Conservation (phyloP, 768 basidiomycete genomes). For the Ramaria rubella region DNA sequence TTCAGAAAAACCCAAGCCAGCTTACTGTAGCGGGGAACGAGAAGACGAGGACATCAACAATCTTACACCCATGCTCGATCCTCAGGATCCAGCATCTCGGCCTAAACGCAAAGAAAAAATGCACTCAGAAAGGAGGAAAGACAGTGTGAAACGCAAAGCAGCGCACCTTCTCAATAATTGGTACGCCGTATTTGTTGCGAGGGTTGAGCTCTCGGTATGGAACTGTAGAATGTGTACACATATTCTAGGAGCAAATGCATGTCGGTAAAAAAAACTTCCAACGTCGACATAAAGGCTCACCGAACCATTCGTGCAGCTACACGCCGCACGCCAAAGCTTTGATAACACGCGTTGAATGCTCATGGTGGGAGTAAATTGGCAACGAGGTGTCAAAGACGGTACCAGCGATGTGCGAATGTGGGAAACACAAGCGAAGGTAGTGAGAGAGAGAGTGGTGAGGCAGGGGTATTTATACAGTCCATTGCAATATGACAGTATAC, state of each 20-base stretch:
- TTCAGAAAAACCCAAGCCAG: background rate
- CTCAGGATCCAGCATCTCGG: conserved; percentile 11
- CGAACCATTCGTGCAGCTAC: background rate
- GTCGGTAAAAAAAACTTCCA: no score
- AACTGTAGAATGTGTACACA: background rate
- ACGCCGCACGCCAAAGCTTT: background rate
- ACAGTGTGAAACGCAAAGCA: no score
- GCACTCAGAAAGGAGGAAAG: background rate
- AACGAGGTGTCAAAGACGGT: background rate
- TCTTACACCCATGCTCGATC: conserved; percentile 5
- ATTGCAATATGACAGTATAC: background rate
- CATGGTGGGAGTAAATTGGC: background rate
- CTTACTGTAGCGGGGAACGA: no score
- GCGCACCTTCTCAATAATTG: conserved; percentile 9
- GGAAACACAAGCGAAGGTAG: background rate
- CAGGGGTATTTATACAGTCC: background rate
- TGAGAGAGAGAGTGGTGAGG: background rate
- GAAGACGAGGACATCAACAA: no score
- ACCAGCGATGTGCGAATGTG: background rate
- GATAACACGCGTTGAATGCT: background rate
- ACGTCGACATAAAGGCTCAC: no score
- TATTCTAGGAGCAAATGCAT: background rate
- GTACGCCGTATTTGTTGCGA: conserved; percentile 5
- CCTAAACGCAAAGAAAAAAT: background rate
- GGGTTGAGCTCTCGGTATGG: conserved; percentile 5